These are phyloP conservation scores for Podospora pseudopauciseta DNA, from an alignment of 495 filamentous ascomycete genomes.

Conservation along the genomic window DNA sequence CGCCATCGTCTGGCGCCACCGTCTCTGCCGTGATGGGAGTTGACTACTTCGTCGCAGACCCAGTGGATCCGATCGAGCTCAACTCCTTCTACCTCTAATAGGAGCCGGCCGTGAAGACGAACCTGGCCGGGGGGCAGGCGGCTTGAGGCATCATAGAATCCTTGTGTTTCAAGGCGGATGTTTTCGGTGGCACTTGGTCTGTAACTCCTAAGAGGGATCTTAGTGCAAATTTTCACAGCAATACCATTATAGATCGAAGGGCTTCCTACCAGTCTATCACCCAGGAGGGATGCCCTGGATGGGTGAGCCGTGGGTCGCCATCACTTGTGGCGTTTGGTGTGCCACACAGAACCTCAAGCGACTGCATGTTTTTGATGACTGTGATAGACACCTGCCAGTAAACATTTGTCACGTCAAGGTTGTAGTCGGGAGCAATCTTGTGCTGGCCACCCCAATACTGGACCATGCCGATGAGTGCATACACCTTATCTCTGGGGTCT, in stretches of 20 bases:
- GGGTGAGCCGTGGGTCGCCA: background rate
- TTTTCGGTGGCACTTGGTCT: conserved; percentile 16
- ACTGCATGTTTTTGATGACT: conserved; percentile 17
- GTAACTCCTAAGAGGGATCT: conserved; percentile 4
- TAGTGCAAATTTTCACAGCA: background rate
- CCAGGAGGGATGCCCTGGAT: conserved; percentile 15
- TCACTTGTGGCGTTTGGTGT: conserved; percentile 6
- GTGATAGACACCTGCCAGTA: conserved; percentile 12
- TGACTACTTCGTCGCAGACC: conserved; percentile 14
- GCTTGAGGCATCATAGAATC: conserved; percentile 21
- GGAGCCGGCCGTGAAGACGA: conserved; percentile 4
- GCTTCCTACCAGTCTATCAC: conserved; percentile 23
- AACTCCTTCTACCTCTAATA: conserved; percentile 14
- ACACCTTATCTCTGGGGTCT: conserved; percentile 29
- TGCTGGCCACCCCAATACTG: conserved; percentile 20
- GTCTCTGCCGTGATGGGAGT: conserved; percentile 5
- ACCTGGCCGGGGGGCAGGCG: background rate
- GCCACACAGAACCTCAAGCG: conserved; percentile 19
- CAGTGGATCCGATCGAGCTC: conserved; percentile 20
- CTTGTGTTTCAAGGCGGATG: conserved; percentile 12
- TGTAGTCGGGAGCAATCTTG: conserved; percentile 20
- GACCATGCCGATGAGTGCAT: conserved; percentile 26
- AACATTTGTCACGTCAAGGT: conserved; percentile 3
- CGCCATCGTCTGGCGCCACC: conserved; percentile 8
- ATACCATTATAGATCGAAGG: no score